Percentiles rank a stretch among this genome's conserved stretches.
phyloP scores from a whole-genome alignment of 2,329 filamentous ascomycete genomes.

The Phaeosphaeria sp. region DNA sequence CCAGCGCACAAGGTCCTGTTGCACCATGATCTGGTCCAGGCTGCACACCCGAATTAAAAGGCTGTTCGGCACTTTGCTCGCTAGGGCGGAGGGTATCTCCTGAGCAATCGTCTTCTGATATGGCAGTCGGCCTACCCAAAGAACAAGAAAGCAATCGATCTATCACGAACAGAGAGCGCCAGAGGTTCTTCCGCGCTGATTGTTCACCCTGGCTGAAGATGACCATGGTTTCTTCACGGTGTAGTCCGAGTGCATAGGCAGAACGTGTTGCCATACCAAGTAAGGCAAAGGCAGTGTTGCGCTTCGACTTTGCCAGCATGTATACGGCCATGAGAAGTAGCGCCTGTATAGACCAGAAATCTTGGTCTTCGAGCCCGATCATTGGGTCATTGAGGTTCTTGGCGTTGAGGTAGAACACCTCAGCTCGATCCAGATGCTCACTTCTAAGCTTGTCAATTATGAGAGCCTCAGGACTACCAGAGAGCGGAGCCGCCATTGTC shows the following conservation, averaged over 20 bases:
- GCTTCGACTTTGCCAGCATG: slow-evolving; percentile 66
- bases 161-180: slow-evolving; percentile 70
- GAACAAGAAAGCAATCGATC: slow-evolving; percentile 69
- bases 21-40: slow-evolving; percentile 33
- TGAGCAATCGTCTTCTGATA: slow-evolving; percentile 68
- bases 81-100: slow-evolving; percentile 51
- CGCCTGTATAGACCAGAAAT: slow-evolving; percentile 71
- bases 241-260: slow-evolving; percentile 68
- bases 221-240: slow-evolving; percentile 65
- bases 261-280: slow-evolving; percentile 68
- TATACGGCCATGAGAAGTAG: slow-evolving; percentile 70
- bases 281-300: slow-evolving; percentile 69
- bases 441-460: slow-evolving; percentile 61
- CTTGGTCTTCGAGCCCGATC: slow-evolving; percentile 65
- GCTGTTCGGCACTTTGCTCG: slow-evolving; percentile 29
- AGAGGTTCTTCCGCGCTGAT: slow-evolving; percentile 63
- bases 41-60: slow-evolving; percentile 18
- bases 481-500: slow-evolving; percentile 62
- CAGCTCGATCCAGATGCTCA: slow-evolving; percentile 61
- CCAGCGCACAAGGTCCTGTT: slow-evolving; percentile 54
- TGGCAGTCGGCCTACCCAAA: slow-evolving; percentile 67
- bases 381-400: slow-evolving; percentile 59
- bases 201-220: slow-evolving; percentile 60
- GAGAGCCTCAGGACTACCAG: slow-evolving; percentile 57
- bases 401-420: slow-evolving; percentile 68